phyloP scores from a whole-genome alignment of 2,329 filamentous ascomycete species.

The Aspergillus amoenus region DNA sequence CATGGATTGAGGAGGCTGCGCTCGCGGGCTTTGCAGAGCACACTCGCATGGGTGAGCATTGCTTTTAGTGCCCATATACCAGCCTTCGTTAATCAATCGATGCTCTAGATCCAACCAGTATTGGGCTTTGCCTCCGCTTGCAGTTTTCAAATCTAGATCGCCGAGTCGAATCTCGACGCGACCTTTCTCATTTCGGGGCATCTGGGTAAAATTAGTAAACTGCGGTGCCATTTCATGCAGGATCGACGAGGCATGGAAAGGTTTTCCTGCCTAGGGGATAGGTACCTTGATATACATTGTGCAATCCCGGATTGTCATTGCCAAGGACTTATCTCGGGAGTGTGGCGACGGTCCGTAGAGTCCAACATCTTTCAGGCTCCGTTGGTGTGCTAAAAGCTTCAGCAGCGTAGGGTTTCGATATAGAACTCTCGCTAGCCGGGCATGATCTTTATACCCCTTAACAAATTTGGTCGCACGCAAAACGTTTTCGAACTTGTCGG shows the following conservation, averaged over 20 bases:
- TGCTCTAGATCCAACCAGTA: slow-evolving; percentile 69
- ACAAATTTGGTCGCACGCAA: slow-evolving; percentile 42
- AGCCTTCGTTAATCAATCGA: slow-evolving; percentile 64
- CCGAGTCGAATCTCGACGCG: slow-evolving; percentile 58
- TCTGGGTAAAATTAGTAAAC: slow-evolving; percentile 24
- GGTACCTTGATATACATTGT: slow-evolving; percentile 68
- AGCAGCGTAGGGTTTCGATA: slow-evolving; percentile 35
- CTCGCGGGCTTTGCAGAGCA: slow-evolving; percentile 25
- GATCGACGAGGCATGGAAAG: not conserved
- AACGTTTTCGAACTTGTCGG: slow-evolving; percentile 45
- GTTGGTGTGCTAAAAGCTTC: slow-evolving; percentile 36
- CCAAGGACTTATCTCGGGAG: slow-evolving; percentile 57
- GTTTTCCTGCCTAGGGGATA: not conserved
- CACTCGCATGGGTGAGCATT: slow-evolving; percentile 32
- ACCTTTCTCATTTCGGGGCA: slow-evolving; percentile 31
- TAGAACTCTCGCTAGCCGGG: slow-evolving; percentile 33
- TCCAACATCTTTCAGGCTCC: slow-evolving; percentile 34
- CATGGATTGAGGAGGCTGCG: slow-evolving; percentile 19
- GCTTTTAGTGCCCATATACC: slow-evolving; percentile 56
- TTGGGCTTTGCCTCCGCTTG: slow-evolving; percentile 59
- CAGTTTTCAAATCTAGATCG: slow-evolving; percentile 76
- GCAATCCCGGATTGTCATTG: slow-evolving; percentile 81
- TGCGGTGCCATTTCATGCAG: not conserved
- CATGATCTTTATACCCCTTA: slow-evolving; percentile 39
- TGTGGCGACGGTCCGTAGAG: slow-evolving; percentile 36